These are phyloP conservation scores for Phialophora expanda DNA, from an alignment of 2,329 filamentous ascomycete species.

Conservation along the genomic window DNA sequence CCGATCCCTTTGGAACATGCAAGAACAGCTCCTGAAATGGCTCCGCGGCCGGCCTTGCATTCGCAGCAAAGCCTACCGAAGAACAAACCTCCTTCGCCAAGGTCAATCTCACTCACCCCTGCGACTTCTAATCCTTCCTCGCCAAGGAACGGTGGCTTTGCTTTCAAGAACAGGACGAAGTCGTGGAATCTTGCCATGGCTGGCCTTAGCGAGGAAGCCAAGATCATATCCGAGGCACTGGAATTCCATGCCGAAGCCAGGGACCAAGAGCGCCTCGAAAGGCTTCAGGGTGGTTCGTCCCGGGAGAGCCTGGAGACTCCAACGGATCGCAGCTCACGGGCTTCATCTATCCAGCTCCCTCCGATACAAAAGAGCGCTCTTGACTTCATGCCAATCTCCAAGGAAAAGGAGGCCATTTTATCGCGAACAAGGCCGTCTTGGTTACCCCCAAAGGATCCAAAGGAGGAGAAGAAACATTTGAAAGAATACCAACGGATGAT, in stretches of 20 bases:
- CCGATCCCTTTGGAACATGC: slow-evolving; percentile 53
- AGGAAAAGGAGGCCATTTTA: slow-evolving; percentile 68
- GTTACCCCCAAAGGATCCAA: slow-evolving; percentile 74
- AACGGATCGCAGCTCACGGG: slow-evolving; percentile 56
- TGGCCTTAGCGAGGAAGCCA: slow-evolving; percentile 65
- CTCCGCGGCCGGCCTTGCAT: slow-evolving; percentile 38
- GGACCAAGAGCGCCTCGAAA: slow-evolving; percentile 23
- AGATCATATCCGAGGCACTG: slow-evolving; percentile 63
- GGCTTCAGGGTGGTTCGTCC: slow-evolving; percentile 22
- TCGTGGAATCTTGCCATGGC: slow-evolving; percentile 65
- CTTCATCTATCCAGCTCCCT: slow-evolving; percentile 58
- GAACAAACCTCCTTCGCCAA: slow-evolving; percentile 31
- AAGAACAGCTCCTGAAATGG: slow-evolving; percentile 40
- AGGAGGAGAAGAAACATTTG: slow-evolving; percentile 87
- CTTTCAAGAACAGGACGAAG: slow-evolving; percentile 54
- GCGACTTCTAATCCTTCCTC: slow-evolving; percentile 31
- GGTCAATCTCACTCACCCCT: slow-evolving; percentile 31
- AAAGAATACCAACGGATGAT: slow-evolving; percentile 72
- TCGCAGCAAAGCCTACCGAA: slow-evolving; percentile 43
- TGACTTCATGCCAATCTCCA: slow-evolving; percentile 69
- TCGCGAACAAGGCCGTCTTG: slow-evolving; percentile 71
- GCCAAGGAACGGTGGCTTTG: slow-evolving; percentile 38
- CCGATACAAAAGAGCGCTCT: slow-evolving; percentile 67
- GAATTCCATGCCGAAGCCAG: slow-evolving; percentile 62
- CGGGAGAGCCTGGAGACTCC: slow-evolving; percentile 20